Conservation (phyloP, 2,329 filamentous ascomycete species). For the Lasiodiplodia gonubiensis region DNA sequence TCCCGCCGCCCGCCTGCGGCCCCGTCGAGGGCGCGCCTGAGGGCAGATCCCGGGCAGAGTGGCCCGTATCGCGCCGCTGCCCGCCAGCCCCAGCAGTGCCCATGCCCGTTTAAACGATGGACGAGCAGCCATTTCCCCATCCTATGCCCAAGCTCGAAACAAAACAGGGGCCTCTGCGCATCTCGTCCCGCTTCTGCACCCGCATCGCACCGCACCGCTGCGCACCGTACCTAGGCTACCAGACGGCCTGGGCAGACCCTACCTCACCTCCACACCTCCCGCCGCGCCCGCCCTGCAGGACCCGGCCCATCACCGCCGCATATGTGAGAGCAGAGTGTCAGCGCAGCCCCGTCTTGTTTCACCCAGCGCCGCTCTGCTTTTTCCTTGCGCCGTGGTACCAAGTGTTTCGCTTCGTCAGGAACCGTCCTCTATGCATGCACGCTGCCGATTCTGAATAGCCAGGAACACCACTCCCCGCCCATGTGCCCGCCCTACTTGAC, state of each 20-base stretch:
- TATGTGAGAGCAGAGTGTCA: conserved; percentile 25
- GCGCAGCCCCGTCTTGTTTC: conserved; percentile 28
- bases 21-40: conserved; percentile 21
- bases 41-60: too few species aligned
- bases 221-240: conserved; percentile 36
- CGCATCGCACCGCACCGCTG: conserved; percentile 40
- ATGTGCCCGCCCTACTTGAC: conserved; percentile 35
- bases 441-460: conserved; percentile 37
- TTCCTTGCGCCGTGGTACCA: conserved; percentile 30
- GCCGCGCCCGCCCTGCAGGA: conserved; percentile 17
- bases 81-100: conserved; percentile 20
- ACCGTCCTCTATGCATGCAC: conserved; percentile 45
- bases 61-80: conserved; percentile 12
- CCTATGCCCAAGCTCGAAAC: conserved; percentile 35
- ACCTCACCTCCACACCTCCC: conserved; percentile 20
- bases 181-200: conserved; percentile 38
- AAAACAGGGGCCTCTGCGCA: conserved; percentile 37
- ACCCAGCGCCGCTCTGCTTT: conserved; percentile 15
- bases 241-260: conserved; percentile 26
- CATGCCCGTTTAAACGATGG: conserved; percentile 27
- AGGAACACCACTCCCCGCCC: conserved; percentile 30
- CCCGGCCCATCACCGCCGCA: conserved; percentile 21
- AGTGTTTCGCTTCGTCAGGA: conserved; percentile 42
- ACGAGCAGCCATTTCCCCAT: conserved; percentile 26
- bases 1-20: conserved; percentile 28